Percentiles rank a stretch among this genome's conserved stretches.
Evolutionary conservation across 2,329 filamentous ascomycete genomes (phyloP).

Genomic region (Colletotrichum euphorbiae): DNA sequence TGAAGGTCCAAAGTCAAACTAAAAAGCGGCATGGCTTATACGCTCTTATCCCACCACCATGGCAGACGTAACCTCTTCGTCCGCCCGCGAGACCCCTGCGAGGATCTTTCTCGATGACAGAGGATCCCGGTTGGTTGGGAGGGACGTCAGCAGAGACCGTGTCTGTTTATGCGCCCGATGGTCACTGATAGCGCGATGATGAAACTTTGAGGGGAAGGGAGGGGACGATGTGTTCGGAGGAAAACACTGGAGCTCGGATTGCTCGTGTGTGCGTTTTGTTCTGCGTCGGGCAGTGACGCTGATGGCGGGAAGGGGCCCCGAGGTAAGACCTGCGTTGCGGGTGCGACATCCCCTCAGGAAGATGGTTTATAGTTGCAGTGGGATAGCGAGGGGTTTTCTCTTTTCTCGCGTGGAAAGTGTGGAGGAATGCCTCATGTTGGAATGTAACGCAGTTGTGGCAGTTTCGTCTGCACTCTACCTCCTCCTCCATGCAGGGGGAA

Average conservation of each 20-base stretch:
- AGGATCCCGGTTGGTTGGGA: background rate
- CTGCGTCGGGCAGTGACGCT: background rate
- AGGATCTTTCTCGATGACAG: background rate
- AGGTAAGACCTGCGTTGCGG: background rate
- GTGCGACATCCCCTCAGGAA: background rate
- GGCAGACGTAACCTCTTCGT: background rate
- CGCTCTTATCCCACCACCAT: background rate
- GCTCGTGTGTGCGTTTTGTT: background rate
- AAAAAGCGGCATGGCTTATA: no score
- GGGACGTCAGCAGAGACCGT: slow-evolving; percentile 7
- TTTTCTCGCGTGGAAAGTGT: no score
- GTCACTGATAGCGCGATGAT: background rate
- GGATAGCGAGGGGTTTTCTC: no score
- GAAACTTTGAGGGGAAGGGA: slow-evolving; percentile 8
- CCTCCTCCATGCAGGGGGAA: background rate
- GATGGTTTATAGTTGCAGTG: no score
- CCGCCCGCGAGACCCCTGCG: background rate
- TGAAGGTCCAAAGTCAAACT: background rate
- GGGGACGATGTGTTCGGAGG: slow-evolving; percentile 6
- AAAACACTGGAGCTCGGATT: background rate
- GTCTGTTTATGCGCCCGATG: background rate
- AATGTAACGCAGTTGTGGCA: no score
- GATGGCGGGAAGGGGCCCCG: background rate
- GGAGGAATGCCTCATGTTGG: no score
- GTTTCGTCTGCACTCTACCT: background rate